Conservation (phyloP, 305 asterid species). For the Ajuga reptans region DNA sequence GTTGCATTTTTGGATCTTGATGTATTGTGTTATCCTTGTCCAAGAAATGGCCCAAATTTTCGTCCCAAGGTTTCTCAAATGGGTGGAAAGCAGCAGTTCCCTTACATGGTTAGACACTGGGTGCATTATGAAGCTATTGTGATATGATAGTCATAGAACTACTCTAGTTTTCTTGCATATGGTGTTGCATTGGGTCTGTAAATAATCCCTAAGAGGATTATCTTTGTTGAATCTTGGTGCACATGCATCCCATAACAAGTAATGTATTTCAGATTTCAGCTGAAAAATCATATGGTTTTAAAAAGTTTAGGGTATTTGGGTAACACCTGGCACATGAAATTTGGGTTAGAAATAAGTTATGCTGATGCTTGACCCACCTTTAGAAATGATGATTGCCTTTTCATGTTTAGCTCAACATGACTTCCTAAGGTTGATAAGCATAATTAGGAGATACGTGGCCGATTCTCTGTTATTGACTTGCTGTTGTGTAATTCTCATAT, state of each 20-base stretch:
- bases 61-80: constrained; percentile 65
- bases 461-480: too few relatives aligned
- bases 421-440: neutral
- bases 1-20: constrained; percentile 81
- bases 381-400: neutral
- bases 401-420: neutral
- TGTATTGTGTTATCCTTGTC: constrained; percentile 83
- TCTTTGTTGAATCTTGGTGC: neutral
- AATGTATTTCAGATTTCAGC: neutral
- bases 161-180: neutral
- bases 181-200: neutral
- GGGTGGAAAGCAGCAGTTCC: constrained; percentile 82
- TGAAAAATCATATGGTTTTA: neutral
- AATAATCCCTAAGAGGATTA: neutral
- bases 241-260: neutral
- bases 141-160: constrained; percentile 1
- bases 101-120: constrained; percentile 62
- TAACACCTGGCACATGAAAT: neutral
- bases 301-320: neutral
- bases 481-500: too few relatives aligned
- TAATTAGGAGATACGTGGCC: too few relatives aligned
- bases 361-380: too few relatives aligned
- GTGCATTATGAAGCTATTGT: constrained; percentile 10
- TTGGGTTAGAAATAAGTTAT: neutral
- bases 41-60: constrained; percentile 77